Evolutionary conservation across 2,329 filamentous ascomycete genomes (phyloP).

Genomic region (Phialocephala subalpina): DNA sequence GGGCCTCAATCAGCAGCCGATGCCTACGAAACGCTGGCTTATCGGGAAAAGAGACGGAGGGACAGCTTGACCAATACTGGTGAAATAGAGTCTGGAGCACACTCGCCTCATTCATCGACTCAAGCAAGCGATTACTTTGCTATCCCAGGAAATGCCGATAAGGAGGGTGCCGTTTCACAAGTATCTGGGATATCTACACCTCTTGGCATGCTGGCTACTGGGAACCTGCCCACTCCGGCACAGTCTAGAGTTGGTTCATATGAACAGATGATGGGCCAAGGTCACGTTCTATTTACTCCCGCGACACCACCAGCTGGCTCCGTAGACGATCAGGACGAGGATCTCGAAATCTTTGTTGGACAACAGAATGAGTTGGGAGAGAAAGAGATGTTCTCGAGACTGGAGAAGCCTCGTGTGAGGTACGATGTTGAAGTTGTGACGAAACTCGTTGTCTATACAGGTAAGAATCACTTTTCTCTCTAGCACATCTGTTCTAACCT

Average conservation of each 20-base stretch:
- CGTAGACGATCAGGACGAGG: constrained; percentile 49
- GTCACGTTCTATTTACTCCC: constrained; percentile 51
- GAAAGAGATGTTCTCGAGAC: constrained; percentile 81
- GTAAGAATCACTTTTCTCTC: constrained; percentile 52
- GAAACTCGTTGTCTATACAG: constrained; percentile 92
- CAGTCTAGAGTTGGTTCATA: constrained; percentile 64
- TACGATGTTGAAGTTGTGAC: constrained; percentile 99
- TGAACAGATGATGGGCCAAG: constrained; percentile 78
- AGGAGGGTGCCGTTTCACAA: constrained; percentile 37
- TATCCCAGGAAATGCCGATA: constrained; percentile 24
- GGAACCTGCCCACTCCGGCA: constrained; percentile 55
- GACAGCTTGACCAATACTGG: constrained; percentile 55
- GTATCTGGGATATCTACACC: constrained; percentile 56
- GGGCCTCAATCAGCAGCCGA: constrained; percentile 96
- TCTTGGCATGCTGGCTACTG: constrained; percentile 44
- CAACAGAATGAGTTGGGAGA: constrained; percentile 65
- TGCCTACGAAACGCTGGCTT: constrained; percentile 93
- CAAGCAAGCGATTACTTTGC: constrained; percentile 29
- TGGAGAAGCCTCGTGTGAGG: constrained; percentile 86
- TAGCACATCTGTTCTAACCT: constrained; percentile 28
- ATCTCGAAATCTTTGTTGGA: constrained; percentile 47
- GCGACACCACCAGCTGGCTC: constrained; percentile 41
- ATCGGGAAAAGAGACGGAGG: constrained; percentile 75
- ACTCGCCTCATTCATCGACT: constrained; percentile 28
- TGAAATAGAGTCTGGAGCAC: constrained; percentile 23